Conservation (phyloP, 495 filamentous ascomycete species). For the Neurospora pannonica region DNA sequence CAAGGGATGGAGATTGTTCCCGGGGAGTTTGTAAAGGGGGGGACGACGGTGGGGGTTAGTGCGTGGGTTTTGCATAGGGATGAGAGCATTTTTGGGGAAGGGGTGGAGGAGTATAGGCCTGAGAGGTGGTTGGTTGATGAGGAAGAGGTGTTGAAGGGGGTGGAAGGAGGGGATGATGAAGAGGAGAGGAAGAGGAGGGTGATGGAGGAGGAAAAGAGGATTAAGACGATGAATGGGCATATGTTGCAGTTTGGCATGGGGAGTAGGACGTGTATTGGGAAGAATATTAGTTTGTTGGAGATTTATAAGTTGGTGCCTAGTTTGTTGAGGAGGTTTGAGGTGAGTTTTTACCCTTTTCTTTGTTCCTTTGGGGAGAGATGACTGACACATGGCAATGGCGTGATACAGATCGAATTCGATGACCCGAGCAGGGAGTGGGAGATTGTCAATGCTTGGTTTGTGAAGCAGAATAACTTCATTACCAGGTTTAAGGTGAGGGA, state of each 20-base stretch:
- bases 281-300: slow-evolving; percentile 67
- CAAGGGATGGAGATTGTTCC: slow-evolving; percentile 41
- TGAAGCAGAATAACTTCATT: slow-evolving; percentile 56
- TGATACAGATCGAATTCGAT: slow-evolving; percentile 42
- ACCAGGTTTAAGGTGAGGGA: slow-evolving; percentile 43
- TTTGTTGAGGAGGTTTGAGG: slow-evolving; percentile 60
- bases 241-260: slow-evolving; percentile 58
- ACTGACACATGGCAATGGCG: slow-evolving; percentile 3
- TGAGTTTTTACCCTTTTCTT: slow-evolving; percentile 17
- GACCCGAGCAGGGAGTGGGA: slow-evolving; percentile 54
- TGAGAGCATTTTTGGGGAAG: slow-evolving; percentile 48
- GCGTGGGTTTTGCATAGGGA: slow-evolving; percentile 56
- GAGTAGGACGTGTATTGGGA: slow-evolving; percentile 54
- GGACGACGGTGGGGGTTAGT: slow-evolving; percentile 53
- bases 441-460: slow-evolving; percentile 64
- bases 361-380: neutral
- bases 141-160: too few relatives aligned
- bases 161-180: too few relatives aligned
- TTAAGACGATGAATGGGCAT: slow-evolving; percentile 47
- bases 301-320: slow-evolving; percentile 73
- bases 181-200: too few relatives aligned
- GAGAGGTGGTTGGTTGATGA: slow-evolving; percentile 48
- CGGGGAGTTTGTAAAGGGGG: slow-evolving; percentile 46
- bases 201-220: slow-evolving; percentile 35
- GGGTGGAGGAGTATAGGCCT: slow-evolving; percentile 47